Evolutionary conservation across 129 eudicot genomes (phyloP).

Genomic region (Flaveria brownii): DNA sequence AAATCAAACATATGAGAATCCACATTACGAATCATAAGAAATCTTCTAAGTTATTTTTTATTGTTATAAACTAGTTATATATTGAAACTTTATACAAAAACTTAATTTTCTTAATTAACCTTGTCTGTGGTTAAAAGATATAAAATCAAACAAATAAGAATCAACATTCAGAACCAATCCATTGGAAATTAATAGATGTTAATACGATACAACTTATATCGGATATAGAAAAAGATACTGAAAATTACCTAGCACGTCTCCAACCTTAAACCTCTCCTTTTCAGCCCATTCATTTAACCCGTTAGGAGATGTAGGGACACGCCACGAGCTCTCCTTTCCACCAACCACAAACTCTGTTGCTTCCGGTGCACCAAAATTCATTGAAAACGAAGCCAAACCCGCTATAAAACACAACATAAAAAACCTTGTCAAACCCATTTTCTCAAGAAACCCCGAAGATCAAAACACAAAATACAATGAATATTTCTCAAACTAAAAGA

Average conservation of each 20-base stretch:
- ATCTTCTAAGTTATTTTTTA: too few relatives aligned
- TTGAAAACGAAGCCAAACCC: conserved; percentile 23
- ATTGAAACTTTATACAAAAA: not conserved
- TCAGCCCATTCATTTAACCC: conserved; percentile 51
- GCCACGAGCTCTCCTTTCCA: conserved; percentile 39
- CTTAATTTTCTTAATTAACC: not conserved
- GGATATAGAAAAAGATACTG: not conserved
- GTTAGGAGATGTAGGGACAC: conserved; percentile 36
- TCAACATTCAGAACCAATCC: not conserved
- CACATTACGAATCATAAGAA: too few relatives aligned
- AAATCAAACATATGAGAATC: too few relatives aligned
- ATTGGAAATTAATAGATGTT: too few relatives aligned
- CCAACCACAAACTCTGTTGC: conserved; percentile 44
- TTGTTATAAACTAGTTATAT: too few relatives aligned
- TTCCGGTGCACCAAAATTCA: conserved; percentile 18
- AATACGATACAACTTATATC: not conserved
- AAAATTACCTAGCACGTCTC: conserved; percentile 55
- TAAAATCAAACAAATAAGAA: not conserved
- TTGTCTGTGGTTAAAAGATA: not conserved
- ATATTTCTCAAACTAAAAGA: not conserved
- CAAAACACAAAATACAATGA: not conserved
- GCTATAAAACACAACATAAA: conserved; percentile 22
- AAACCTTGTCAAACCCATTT: conserved; percentile 26
- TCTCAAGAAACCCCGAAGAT: not conserved
- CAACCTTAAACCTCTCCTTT: conserved; percentile 44